These are phyloP conservation scores for Primulina huaijiensis DNA, from an alignment of 257 asterid species.

Conservation along the genomic window DNA sequence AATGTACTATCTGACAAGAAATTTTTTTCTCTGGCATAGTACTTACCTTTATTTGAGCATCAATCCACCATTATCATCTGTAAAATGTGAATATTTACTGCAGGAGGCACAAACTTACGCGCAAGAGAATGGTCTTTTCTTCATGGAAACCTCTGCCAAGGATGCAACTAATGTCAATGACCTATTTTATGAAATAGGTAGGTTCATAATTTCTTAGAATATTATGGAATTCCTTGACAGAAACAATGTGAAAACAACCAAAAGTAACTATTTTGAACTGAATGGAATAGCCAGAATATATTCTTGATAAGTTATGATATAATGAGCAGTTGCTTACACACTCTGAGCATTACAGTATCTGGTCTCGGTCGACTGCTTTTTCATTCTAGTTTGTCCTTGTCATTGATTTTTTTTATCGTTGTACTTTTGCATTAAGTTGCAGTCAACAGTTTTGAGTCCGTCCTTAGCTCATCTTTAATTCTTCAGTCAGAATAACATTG, in stretches of 20 bases:
- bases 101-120: slow-evolving; percentile 72
- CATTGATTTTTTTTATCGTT: too few relatives aligned
- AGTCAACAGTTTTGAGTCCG: neutral
- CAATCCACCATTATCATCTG: slow-evolving; percentile 9
- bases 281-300: neutral
- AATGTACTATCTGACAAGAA: neutral
- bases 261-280: neutral
- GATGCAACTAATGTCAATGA: slow-evolving; percentile 71
- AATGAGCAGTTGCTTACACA: neutral
- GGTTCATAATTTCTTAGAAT: neutral
- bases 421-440: neutral
- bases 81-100: slow-evolving; percentile 20
- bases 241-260: neutral
- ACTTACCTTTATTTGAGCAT: slow-evolving; percentile 13
- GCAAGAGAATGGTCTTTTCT: slow-evolving; percentile 77
- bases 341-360: neutral
- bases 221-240: neutral
- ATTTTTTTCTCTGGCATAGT: neutral
- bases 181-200: slow-evolving; percentile 70
- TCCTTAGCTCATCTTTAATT: neutral
- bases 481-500: neutral
- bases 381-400: neutral
- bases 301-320: neutral
- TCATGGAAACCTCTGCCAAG: slow-evolving; percentile 80
- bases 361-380: neutral